Evolutionary conservation across 2,329 filamentous ascomycete species (phyloP).

Genomic region (Zymoseptoria crescenta): DNA sequence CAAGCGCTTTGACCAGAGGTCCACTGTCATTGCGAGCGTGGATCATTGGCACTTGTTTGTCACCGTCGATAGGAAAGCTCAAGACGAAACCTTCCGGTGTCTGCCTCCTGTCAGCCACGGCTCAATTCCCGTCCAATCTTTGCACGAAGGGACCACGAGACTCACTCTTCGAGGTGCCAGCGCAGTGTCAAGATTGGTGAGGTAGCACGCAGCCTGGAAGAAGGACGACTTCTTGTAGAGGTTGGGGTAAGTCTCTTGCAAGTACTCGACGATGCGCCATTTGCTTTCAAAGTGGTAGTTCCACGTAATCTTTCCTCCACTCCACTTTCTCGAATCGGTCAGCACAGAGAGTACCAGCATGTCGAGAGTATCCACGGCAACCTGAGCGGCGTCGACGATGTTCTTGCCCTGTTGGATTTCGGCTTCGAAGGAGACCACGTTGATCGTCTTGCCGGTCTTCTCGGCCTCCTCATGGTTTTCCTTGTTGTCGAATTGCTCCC

Average conservation of each 20-base stretch:
- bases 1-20: slow-evolving; percentile 22
- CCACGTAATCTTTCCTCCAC: slow-evolving; percentile 35
- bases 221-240: slow-evolving; percentile 23
- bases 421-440: slow-evolving; percentile 17
- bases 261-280: slow-evolving; percentile 22
- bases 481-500: slow-evolving; percentile 14
- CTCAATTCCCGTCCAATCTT: too few relatives aligned
- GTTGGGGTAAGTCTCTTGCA: slow-evolving; percentile 13
- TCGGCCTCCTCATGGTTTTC: slow-evolving; percentile 14
- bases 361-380: slow-evolving; percentile 16
- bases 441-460: slow-evolving; percentile 15
- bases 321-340: slow-evolving; percentile 31
- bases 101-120: neutral
- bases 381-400: slow-evolving; percentile 21
- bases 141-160: slow-evolving; percentile 4
- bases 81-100: slow-evolving; percentile 10
- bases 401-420: slow-evolving; percentile 25
- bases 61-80: slow-evolving; percentile 10
- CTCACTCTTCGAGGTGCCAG: neutral
- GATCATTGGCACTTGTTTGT: slow-evolving; percentile 9
- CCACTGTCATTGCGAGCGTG: slow-evolving; percentile 12
- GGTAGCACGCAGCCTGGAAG: slow-evolving; percentile 31
- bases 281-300: slow-evolving; percentile 32
- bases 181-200: slow-evolving; percentile 25
- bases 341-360: slow-evolving; percentile 35